phyloP scores from a whole-genome alignment of 495 filamentous ascomycete species.

The Penicillium steckii region DNA sequence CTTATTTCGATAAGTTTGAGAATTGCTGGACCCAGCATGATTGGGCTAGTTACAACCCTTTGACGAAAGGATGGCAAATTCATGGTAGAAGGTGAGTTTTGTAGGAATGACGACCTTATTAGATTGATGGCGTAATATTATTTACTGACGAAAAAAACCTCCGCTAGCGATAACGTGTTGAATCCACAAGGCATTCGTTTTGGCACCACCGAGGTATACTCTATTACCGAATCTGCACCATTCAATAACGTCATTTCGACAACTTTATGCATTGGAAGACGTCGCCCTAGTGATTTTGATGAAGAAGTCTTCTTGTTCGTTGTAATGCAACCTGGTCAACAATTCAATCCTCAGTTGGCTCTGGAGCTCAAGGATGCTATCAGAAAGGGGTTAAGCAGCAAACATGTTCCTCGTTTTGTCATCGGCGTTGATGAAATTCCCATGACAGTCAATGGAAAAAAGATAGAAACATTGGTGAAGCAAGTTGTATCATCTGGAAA shows the following conservation, averaged over 20 bases:
- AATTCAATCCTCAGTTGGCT: constrained; percentile 53
- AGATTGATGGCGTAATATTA: neutral
- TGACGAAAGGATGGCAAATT: constrained; percentile 71
- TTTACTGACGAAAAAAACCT: neutral
- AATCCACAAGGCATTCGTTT: constrained; percentile 74
- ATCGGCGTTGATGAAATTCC: constrained; percentile 74
- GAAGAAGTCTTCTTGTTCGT: constrained; percentile 72
- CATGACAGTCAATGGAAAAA: constrained; percentile 76
- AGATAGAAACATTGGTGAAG: constrained; percentile 74
- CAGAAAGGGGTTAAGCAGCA: constrained; percentile 55
- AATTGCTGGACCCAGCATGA: constrained; percentile 71
- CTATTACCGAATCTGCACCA: constrained; percentile 53
- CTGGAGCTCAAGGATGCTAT: constrained; percentile 58
- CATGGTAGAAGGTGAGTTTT: constrained; percentile 57
- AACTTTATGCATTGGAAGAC: constrained; percentile 68
- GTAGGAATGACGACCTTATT: neutral
- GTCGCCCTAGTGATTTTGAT: constrained; percentile 60
- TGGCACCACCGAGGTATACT: constrained; percentile 71
- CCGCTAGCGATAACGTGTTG: constrained; percentile 65
- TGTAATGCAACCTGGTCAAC: constrained; percentile 60
- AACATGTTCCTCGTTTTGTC: constrained; percentile 70
- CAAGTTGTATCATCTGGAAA: constrained; percentile 57
- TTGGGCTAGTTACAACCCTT: constrained; percentile 51
- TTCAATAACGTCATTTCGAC: constrained; percentile 59
- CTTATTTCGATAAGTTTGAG: constrained; percentile 54